These are phyloP conservation scores for Suhomyces sp. DNA, from an alignment of 805 yeast genomes.

Conservation along the genomic window DNA sequence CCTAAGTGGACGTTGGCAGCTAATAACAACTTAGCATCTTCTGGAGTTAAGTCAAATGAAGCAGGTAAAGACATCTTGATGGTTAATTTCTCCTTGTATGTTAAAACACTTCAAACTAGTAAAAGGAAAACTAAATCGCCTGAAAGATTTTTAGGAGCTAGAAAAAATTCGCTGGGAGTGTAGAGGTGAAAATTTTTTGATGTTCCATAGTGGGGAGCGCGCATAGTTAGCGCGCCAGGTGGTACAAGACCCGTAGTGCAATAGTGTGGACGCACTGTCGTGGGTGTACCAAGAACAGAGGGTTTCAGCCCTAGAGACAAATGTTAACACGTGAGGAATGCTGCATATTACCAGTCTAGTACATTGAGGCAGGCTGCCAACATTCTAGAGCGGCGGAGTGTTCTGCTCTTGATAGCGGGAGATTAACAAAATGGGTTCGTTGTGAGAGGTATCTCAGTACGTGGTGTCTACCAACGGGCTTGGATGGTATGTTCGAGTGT, in stretches of 20 bases:
- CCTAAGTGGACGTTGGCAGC: constrained; percentile 99
- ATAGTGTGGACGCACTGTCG: constrained; percentile 1
- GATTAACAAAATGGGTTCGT: background rate
- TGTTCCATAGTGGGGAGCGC: background rate
- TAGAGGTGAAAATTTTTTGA: constrained; percentile 8
- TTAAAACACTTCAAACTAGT: constrained; percentile 5
- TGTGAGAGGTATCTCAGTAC: too few relatives aligned
- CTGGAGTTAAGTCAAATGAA: constrained; percentile 90
- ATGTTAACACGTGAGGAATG: constrained; percentile 1
- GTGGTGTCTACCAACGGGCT: too few relatives aligned
- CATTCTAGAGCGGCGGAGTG: too few relatives aligned
- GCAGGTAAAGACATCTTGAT: constrained; percentile 74
- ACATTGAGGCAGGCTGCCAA: background rate
- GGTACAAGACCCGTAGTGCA: constrained; percentile 1
- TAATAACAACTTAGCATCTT: constrained; percentile 97
- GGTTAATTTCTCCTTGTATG: constrained; percentile 2
- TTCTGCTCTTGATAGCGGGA: background rate
- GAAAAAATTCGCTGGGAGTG: constrained; percentile 3
- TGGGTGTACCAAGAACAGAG: background rate
- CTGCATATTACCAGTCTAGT: background rate
- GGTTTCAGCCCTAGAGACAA: constrained; percentile 4
- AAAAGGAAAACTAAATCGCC: constrained; percentile 5
- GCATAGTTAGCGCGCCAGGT: constrained; percentile 3
- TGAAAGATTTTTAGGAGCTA: constrained; percentile 1
- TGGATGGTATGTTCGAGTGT: background rate